Evolutionary conservation across 1,284 basidiomycete species (phyloP).

Genomic region (Fomitopsis betulina): DNA sequence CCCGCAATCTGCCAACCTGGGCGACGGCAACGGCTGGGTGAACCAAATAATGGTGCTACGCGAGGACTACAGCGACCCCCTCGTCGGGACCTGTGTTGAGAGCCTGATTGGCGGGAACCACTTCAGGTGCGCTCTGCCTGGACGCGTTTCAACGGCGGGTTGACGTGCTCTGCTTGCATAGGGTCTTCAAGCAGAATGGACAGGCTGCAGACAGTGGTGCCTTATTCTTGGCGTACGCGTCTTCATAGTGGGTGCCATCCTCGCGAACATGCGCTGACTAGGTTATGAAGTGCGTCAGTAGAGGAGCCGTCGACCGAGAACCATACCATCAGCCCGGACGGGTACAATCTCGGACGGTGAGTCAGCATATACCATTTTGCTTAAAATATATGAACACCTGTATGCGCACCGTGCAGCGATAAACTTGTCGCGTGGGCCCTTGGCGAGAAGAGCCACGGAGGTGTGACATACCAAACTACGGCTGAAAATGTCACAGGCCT

Average conservation of each 20-base stretch:
- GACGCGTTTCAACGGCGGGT: neutral
- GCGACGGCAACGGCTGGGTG: slow-evolving; percentile 61
- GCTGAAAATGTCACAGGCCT: slow-evolving; percentile 45
- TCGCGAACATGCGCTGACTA: neutral
- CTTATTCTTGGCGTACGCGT: slow-evolving; percentile 63
- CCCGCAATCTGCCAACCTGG: slow-evolving; percentile 65
- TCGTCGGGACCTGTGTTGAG: slow-evolving; percentile 61
- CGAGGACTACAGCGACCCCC: slow-evolving; percentile 55
- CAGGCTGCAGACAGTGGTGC: slow-evolving; percentile 51
- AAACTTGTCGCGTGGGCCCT: slow-evolving; percentile 39
- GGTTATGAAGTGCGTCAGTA: slow-evolving; percentile 44
- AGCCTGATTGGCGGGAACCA: slow-evolving; percentile 63
- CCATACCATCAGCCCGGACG: slow-evolving; percentile 50
- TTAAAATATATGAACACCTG: too few relatives aligned
- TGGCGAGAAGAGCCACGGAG: slow-evolving; percentile 39
- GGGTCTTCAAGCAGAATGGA: slow-evolving; percentile 74
- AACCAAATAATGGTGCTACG: slow-evolving; percentile 63
- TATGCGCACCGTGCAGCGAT: slow-evolving; percentile 40
- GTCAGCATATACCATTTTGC: too few relatives aligned
- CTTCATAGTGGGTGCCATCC: too few relatives aligned
- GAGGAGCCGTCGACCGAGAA: slow-evolving; percentile 44
- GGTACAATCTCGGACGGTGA: slow-evolving; percentile 49
- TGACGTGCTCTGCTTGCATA: slow-evolving; percentile 21
- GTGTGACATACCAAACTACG: slow-evolving; percentile 45
- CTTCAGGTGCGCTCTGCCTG: slow-evolving; percentile 39